These are phyloP conservation scores for Beauveria rudraprayagi DNA, from an alignment of 2,329 filamentous ascomycete genomes.

Conservation along the genomic window DNA sequence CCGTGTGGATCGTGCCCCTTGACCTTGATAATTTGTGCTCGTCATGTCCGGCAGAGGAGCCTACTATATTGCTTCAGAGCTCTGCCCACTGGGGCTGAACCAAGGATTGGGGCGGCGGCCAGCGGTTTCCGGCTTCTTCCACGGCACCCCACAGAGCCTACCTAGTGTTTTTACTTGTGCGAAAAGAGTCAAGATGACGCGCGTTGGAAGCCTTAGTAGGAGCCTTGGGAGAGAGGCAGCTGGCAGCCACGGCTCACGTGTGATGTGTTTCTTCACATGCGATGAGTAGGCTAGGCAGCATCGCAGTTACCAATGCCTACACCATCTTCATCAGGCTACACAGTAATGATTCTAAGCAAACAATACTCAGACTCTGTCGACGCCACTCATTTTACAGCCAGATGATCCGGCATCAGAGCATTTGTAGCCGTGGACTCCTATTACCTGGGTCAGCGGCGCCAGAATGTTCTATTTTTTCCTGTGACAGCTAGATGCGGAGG, in stretches of 20 bases:
- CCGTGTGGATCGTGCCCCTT: neutral
- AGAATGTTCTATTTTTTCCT: slow-evolving; percentile 6
- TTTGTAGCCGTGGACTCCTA: neutral
- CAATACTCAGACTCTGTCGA: neutral
- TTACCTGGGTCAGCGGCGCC: neutral
- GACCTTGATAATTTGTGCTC: neutral
- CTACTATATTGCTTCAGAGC: neutral
- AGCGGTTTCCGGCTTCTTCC: slow-evolving; percentile 12
- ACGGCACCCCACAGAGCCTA: slow-evolving; percentile 4
- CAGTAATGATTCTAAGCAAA: neutral
- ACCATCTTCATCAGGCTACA: too few species aligned
- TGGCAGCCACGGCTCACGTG: neutral
- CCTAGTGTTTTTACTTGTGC: neutral
- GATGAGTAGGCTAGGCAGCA: neutral
- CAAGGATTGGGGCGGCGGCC: neutral
- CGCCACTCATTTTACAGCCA: slow-evolving; percentile 4
- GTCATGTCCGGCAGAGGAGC: slow-evolving; percentile 9
- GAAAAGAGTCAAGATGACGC: neutral
- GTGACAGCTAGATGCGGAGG: neutral
- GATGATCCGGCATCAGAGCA: neutral
- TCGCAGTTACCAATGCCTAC: too few species aligned
- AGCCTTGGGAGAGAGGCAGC: neutral
- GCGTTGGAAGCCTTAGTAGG: too few species aligned
- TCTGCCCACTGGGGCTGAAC: neutral
- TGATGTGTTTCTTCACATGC: too few species aligned